These are phyloP conservation scores for Leucaena leucocephala DNA, from an alignment of 306 rosid species.

Conservation along the genomic window DNA sequence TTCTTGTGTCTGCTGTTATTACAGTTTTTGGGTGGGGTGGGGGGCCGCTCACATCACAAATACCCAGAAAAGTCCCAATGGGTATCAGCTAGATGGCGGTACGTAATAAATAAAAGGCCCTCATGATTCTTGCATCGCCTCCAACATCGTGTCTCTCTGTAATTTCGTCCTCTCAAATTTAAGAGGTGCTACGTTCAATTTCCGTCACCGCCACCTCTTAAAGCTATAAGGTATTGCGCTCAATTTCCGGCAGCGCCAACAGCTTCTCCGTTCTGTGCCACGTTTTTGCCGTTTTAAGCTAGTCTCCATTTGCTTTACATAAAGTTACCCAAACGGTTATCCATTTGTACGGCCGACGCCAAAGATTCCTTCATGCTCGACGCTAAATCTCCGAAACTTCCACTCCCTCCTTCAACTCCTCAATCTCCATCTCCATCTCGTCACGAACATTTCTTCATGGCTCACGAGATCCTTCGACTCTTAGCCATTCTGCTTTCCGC, in stretches of 20 bases:
- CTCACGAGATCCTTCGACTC: slow-evolving; percentile 54
- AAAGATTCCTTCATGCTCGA: slow-evolving; percentile 34
- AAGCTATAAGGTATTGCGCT: neutral
- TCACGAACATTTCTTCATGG: slow-evolving; percentile 13
- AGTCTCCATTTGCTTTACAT: neutral
- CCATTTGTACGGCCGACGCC: slow-evolving; percentile 26
- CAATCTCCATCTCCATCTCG: slow-evolving; percentile 16
- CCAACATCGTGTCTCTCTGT: neutral
- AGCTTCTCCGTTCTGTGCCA: neutral
- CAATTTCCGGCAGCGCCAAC: slow-evolving; percentile 7
- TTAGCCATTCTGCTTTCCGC: slow-evolving; percentile 47
- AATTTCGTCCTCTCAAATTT: neutral
- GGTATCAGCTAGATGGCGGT: neutral
- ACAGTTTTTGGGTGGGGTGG: neutral
- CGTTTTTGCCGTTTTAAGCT: slow-evolving; percentile 14
- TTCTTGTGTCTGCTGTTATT: neutral
- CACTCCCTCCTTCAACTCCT: neutral
- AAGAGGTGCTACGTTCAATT: neutral
- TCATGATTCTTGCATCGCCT: neutral
- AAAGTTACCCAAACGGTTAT: slow-evolving; percentile 15
- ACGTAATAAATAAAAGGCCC: neutral
- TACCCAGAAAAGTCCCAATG: neutral
- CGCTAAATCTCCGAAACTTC: slow-evolving; percentile 27
- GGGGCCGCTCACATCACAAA: neutral
- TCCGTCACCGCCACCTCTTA: slow-evolving; percentile 8